Base-by-base conservation (phyloP, 495 filamentous ascomycete species). In the Penicillium crystallinum region DNA sequence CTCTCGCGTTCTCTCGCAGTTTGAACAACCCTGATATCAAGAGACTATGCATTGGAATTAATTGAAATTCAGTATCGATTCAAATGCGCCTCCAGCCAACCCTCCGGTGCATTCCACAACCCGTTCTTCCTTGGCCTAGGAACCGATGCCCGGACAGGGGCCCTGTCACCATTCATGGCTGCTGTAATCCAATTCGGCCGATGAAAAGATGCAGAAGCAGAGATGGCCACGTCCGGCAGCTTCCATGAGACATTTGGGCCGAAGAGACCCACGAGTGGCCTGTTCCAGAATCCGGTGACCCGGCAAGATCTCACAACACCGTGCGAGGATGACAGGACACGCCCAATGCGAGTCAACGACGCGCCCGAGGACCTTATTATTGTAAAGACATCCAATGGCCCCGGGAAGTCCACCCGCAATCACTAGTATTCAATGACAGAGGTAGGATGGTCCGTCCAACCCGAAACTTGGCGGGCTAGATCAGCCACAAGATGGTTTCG, bases 201-300 rank as follows among this genome's bases (percentile, higher is more conserved):
- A 30, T 44, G 38, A 50, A 38, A 45, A 43, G 40, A 27, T 59
- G 56, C 62, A 65, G 56, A 59, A 55, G 55, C 56, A 64, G 22
- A 52, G 54, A 49, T 48, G 43, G 29, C 49, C 48, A 59, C 51
- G 59, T 63, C 60, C 60, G 52, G 60, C 57, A 56, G 54, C 57
- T 60, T 64, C 59, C 61, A 65, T 61, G 57, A 61, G 59, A 62
- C 57, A 58, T 61, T 63, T 65, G 45, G 55, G 49, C 59, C 57
- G 57, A 61, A 58, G 41, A 56, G 40, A 45, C 46, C 46, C 47
- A 52, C 61, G 53, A 64, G 61, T 64, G 59, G 60, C 58, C 63
- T 58, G 55, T 58, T 63, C 54, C 45, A 62, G 48, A 65, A 64
- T 67, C 64, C 57, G 66, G 62, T 66, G 62, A 64, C 66, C 62